These are phyloP conservation scores for Eucalyptus sideroxylon DNA, from an alignment of 345 rosid species.

Conservation along the genomic window DNA sequence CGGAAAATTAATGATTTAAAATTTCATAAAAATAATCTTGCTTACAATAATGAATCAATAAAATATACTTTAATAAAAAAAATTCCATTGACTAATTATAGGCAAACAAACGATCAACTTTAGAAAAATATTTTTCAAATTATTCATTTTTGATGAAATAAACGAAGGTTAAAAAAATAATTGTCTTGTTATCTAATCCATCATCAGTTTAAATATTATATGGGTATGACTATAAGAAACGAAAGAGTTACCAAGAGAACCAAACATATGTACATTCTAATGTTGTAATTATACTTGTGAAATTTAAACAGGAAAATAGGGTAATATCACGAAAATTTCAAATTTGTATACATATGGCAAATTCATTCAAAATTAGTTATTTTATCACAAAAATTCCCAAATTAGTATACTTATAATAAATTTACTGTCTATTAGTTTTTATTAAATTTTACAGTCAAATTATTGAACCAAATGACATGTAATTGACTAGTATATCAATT, in stretches of 20 bases:
- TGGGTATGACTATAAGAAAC: neutral
- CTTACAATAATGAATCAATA: neutral
- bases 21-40: neutral
- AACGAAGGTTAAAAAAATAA: neutral
- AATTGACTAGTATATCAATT: neutral
- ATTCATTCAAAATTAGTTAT: no score
- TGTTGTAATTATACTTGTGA: neutral
- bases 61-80: neutral
- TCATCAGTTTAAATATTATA: neutral
- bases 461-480: no score
- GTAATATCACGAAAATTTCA: no score
- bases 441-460: fast-evolving
- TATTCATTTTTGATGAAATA: neutral
- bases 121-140: neutral
- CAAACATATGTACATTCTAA: neutral
- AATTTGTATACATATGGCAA: no score
- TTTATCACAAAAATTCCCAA: no score
- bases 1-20: neutral
- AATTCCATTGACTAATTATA: neutral
- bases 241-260: neutral
- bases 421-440: no score
- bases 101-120: fast-evolving
- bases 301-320: neutral
- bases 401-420: no score
- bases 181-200: neutral